Evolutionary conservation across 768 basidiomycete genomes (phyloP).

Genomic region (Suillus occidentalis): DNA sequence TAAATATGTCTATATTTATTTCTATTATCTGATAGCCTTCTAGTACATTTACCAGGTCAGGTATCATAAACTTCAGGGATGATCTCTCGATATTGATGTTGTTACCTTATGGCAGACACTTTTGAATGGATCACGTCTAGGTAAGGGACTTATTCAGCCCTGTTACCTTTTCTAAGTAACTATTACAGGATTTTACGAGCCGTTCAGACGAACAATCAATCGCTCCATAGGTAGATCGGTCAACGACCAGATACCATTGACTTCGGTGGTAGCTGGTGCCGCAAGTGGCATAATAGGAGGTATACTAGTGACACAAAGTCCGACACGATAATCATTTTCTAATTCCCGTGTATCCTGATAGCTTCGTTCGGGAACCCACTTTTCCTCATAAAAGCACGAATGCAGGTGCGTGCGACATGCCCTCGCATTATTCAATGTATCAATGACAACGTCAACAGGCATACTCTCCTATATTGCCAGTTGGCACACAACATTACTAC

Average conservation of each 20-base stretch:
- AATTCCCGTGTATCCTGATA: conserved; percentile 23
- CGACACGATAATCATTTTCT: background rate
- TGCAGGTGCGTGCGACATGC: conserved; percentile 63
- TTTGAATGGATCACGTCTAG: conserved; percentile 87
- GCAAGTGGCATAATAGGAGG: conserved; percentile 90
- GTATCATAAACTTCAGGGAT: background rate
- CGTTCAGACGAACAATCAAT: conserved; percentile 75
- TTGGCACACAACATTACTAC: conserved; percentile 93
- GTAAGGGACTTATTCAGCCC: conserved; percentile 35
- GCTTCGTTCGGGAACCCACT: conserved; percentile 84
- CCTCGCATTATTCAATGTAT: background rate
- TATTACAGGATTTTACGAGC: conserved; percentile 90
- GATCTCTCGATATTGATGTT: no score
- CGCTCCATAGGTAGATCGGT: conserved; percentile 59
- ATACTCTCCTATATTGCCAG: conserved; percentile 91
- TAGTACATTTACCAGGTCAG: conserved; percentile 92
- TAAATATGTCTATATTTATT: conserved; percentile 11
- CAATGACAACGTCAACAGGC: conserved; percentile 49
- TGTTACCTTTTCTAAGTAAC: conserved; percentile 7
- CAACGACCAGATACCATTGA: conserved; percentile 67
- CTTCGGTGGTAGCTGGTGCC: conserved; percentile 85
- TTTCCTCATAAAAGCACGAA: conserved; percentile 95
- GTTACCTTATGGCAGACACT: conserved; percentile 57
- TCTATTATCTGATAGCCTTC: conserved; percentile 12
- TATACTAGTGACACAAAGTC: conserved; percentile 24